Conservation (phyloP, 2,329 filamentous ascomycete species). For the Dactylellina leptospora region DNA sequence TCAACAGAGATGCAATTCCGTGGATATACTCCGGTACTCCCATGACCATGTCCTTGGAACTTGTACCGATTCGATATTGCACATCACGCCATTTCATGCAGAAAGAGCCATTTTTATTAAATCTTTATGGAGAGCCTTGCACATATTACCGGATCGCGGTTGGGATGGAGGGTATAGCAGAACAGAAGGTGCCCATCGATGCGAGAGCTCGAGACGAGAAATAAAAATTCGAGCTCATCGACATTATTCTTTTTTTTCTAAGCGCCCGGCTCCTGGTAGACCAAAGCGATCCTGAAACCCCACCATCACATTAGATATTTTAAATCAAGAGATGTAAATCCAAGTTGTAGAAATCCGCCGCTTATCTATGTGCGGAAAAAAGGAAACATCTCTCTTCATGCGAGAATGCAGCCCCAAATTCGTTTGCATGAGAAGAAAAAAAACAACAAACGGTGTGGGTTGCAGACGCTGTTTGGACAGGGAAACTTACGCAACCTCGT, state of each 20-base stretch:
- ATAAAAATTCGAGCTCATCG: constrained; percentile 20
- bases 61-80: constrained; percentile 34
- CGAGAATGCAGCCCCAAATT: not conserved
- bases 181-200: constrained; percentile 23
- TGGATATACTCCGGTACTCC: constrained; percentile 9
- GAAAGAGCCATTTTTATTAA: not conserved
- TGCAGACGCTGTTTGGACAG: constrained; percentile 6
- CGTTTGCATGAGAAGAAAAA: constrained; percentile 18
- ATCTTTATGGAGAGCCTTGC: not conserved
- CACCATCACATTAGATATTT: constrained; percentile 23
- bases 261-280: constrained; percentile 46
- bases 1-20: not conserved
- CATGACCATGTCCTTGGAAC: constrained; percentile 50
- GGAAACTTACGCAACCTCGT: constrained; percentile 24
- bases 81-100: constrained; percentile 47
- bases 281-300: constrained; percentile 50
- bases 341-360: constrained; percentile 10
- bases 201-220: constrained; percentile 37
- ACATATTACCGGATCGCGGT: not conserved
- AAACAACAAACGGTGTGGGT: constrained; percentile 29
- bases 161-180: not conserved
- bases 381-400: constrained; percentile 8
- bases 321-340: constrained; percentile 17
- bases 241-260: constrained; percentile 28
- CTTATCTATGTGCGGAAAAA: constrained; percentile 19